These are phyloP conservation scores for Mycena rebaudengoi DNA, from an alignment of 768 basidiomycete genomes.

Conservation along the genomic window DNA sequence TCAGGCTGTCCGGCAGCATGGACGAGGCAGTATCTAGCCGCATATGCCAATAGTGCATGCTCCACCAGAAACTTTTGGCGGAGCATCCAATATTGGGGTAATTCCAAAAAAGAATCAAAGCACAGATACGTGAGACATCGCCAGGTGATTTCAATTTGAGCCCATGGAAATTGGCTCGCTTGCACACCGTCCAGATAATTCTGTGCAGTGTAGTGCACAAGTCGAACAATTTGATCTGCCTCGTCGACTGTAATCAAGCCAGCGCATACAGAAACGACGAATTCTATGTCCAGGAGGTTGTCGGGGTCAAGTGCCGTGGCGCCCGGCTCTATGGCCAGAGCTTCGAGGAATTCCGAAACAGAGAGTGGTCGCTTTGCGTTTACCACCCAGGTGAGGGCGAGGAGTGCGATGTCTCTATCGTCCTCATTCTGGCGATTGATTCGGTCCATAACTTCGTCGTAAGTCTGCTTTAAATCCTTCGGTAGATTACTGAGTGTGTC, in stretches of 20 bases:
- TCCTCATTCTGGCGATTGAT: constrained; percentile 4
- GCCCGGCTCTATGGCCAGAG: constrained; percentile 2
- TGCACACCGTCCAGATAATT: constrained; percentile 5
- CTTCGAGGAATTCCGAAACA: constrained; percentile 9
- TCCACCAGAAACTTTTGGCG: not conserved
- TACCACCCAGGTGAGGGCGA: constrained; percentile 7
- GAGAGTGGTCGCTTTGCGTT: constrained; percentile 7
- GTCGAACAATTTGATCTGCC: not conserved
- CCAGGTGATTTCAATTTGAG: not conserved
- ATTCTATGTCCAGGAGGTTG: not conserved
- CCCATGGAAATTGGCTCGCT: not conserved
- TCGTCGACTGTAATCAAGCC: constrained; percentile 8
- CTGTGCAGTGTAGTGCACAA: constrained; percentile 20
- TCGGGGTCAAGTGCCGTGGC: not conserved
- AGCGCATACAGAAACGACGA: constrained; percentile 13
- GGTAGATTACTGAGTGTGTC: constrained; percentile 5
- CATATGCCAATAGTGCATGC: not conserved
- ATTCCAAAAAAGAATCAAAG: not conserved
- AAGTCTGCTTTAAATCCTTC: not conserved
- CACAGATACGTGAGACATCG: not conserved
- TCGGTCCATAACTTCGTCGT: constrained; percentile 10
- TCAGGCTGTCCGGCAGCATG: not conserved
- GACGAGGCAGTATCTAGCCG: not conserved
- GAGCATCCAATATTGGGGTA: too few species aligned
- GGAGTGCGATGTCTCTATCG: constrained; percentile 2